phyloP scores from a whole-genome alignment of 345 rosid species.

The Eucalyptus pauciflora region DNA sequence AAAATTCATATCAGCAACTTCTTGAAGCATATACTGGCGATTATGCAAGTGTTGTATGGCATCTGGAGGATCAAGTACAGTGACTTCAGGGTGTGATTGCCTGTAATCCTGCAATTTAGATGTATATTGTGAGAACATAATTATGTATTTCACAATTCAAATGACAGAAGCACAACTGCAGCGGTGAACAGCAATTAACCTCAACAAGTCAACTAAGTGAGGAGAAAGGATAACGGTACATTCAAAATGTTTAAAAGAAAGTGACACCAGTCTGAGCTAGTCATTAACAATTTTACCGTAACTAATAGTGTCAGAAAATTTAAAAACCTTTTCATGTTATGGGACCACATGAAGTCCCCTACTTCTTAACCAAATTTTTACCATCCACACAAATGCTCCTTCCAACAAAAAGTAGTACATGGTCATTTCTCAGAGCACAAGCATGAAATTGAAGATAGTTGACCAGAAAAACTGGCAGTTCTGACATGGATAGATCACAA shows the following conservation, averaged over 20 bases:
- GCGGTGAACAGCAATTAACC: neutral
- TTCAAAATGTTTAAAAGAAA: neutral
- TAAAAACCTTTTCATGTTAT: neutral
- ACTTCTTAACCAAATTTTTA: neutral
- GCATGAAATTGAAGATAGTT: neutral
- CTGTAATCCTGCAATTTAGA: conserved; percentile 43
- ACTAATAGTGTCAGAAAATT: neutral
- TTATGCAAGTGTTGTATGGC: conserved; percentile 64
- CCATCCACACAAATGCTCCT: neutral
- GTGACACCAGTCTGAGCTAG: neutral
- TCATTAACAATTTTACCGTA: neutral
- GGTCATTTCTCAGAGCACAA: neutral
- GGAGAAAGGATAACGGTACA: neutral
- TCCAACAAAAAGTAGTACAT: neutral
- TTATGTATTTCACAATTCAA: neutral
- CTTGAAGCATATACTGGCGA: conserved; percentile 78
- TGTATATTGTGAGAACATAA: neutral
- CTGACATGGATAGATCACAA: neutral
- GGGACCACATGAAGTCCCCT: neutral
- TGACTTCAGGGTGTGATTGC: conserved; percentile 61
- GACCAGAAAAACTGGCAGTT: neutral
- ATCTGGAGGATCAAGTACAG: conserved; percentile 83
- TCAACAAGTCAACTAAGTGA: neutral
- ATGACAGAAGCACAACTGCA: neutral
- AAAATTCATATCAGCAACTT: conserved; percentile 74